Evolutionary conservation across 768 basidiomycete species (phyloP).

Genomic region (Collybia sp.): DNA sequence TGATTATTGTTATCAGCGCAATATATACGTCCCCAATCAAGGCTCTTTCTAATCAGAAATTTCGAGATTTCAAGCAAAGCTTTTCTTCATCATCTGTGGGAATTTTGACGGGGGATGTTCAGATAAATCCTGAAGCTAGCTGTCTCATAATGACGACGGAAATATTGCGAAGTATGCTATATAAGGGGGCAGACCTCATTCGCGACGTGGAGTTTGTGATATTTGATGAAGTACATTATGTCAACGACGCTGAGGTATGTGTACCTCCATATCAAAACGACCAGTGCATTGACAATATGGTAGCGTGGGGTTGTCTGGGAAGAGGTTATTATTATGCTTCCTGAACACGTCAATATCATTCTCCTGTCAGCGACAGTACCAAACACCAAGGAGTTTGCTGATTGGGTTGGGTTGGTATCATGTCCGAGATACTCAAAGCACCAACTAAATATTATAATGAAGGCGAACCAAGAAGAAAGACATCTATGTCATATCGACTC

Average conservation of each 20-base stretch:
- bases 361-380: constrained; percentile 96
- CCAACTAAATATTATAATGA: constrained; percentile 6
- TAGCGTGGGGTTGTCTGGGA: constrained; percentile 99
- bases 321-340: constrained; percentile 99
- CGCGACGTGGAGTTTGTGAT: constrained; percentile 99
- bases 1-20: constrained; percentile 51
- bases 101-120: constrained; percentile 97
- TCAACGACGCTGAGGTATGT: constrained; percentile 94
- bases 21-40: constrained; percentile 99
- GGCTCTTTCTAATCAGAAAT: constrained; percentile 97
- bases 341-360: constrained; percentile 98
- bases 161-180: constrained; percentile 96
- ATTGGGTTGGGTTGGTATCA: constrained; percentile 90
- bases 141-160: constrained; percentile 99
- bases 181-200: constrained; percentile 97
- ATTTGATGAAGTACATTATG: constrained; percentile 99
- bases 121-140: constrained; percentile 96
- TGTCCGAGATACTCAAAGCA: neutral
- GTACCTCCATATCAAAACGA: neutral
- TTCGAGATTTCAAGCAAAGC: constrained; percentile 96
- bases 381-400: constrained; percentile 96
- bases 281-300: constrained; percentile 1
- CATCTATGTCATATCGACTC: constrained; percentile 97
- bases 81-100: constrained; percentile 91
- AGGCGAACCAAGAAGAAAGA: constrained; percentile 99